Evolutionary conservation across 352 stramenopile species (phyloP), one percentile per base, ranked within the genome.

Genomic region (Globisporangium ultimum): DNA sequence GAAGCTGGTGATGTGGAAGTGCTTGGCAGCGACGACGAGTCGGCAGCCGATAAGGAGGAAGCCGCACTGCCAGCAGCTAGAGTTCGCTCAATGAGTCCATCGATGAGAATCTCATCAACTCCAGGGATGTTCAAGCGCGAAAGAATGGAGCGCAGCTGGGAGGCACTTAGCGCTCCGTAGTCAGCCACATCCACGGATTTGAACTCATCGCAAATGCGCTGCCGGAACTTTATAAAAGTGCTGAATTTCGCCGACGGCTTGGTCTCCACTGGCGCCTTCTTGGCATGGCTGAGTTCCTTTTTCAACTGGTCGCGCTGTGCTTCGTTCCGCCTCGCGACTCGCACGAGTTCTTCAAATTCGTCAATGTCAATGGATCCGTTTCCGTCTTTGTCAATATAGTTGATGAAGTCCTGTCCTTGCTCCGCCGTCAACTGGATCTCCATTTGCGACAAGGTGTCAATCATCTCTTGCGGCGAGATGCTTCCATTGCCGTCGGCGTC

Each of bases 301-400:
- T 76, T 80, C 22, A 93, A 55, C 53, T 89, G 82, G 53, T 95
- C 80, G 8, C 79, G 82, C 56, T 91, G 80, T 1, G 80, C 78
- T 61, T 90, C 80, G 18, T 76, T 88, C 10, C 81, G 76, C 17
- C 81, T 76, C 0, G 84, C 77, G 22, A 91, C 73, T 11, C 85
- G 85, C 45, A 93, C 72, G 11, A 95, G 63, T 55, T 89, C 84
- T 58, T 93, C 82, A 49, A 95, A 93, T 53, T 93, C 84, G 60
- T 95, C 82, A 32, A 95, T 76, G 45, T 95, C 82, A 55, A 95
- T 92, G 2, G 78, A 87, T 8, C 82, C 82, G 20, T 95, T 91
- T 10, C 83, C 80, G 56, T 95, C 83, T 45, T 89, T 91, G 69
- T 93, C 82, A 20, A 95, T 88, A 40, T 91, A 76, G 15, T 74